These are phyloP conservation scores for Apiospora pterosperma DNA, from an alignment of 2,329 filamentous ascomycete species.

Conservation along the genomic window DNA sequence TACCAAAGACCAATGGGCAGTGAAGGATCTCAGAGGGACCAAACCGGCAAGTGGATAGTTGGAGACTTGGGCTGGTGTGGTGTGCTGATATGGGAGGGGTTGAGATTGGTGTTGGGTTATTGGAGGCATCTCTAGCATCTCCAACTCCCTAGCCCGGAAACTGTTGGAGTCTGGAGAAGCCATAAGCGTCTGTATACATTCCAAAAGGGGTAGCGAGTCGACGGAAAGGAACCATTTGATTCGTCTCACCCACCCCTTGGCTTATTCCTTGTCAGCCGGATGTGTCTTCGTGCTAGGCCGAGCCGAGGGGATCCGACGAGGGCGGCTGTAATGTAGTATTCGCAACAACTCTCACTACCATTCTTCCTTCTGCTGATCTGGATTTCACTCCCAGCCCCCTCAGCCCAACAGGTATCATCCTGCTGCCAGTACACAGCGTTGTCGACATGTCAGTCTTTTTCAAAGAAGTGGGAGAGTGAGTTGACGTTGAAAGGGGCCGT, in stretches of 20 bases:
- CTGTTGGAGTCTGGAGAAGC: not conserved
- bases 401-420: not conserved
- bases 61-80: not conserved
- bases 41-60: not conserved
- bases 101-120: not conserved
- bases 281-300: not conserved
- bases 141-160: not conserved
- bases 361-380: not conserved
- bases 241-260: not conserved
- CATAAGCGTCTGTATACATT: not conserved
- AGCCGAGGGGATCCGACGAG: not conserved
- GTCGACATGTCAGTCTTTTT: conserved; percentile 35
- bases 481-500: not conserved
- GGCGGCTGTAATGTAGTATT: not conserved
- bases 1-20: not conserved
- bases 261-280: not conserved
- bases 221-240: not conserved
- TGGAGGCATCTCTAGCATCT: not conserved
- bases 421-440: not conserved
- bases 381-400: not conserved
- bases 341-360: not conserved
- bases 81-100: not conserved
- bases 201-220: not conserved
- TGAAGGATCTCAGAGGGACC: not conserved
- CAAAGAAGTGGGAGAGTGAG: conserved; percentile 33